Conservation (phyloP, 768 basidiomycete genomes). For the Lactarius deliciosus region DNA sequence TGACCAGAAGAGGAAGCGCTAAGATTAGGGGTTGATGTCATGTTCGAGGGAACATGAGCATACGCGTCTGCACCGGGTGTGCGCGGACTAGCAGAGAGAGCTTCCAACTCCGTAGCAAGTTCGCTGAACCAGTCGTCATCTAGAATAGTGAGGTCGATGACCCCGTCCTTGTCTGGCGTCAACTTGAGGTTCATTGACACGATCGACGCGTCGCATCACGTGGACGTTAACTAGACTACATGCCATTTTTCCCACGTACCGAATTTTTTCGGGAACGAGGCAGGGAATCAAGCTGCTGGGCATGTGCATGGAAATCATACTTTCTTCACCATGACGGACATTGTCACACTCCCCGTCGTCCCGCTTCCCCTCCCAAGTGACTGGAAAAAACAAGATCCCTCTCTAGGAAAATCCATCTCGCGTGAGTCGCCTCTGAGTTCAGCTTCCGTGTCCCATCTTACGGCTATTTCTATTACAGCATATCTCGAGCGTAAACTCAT, state of each 20-base stretch:
- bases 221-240: neutral
- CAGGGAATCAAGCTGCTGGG: neutral
- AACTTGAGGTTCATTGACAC: neutral
- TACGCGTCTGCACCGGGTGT: neutral
- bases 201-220: slow-evolving; percentile 21
- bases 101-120: slow-evolving; percentile 16
- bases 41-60: neutral
- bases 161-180: slow-evolving; percentile 17
- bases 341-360: slow-evolving; percentile 41
- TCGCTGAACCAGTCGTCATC: slow-evolving; percentile 23
- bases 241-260: slow-evolving; percentile 25
- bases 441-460: slow-evolving; percentile 17
- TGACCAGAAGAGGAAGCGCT: slow-evolving; percentile 6
- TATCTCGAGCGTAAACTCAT: slow-evolving; percentile 57
- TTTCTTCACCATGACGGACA: slow-evolving; percentile 27
- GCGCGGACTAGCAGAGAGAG: neutral
- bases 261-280: slow-evolving; percentile 22
- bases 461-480: slow-evolving; percentile 32
- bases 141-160: slow-evolving; percentile 28
- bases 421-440: slow-evolving; percentile 33
- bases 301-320: slow-evolving; percentile 10
- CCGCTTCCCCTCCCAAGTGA: slow-evolving; percentile 45
- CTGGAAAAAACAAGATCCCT: slow-evolving; percentile 44
- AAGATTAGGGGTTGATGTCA: neutral
- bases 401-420: slow-evolving; percentile 39